phyloP scores from a whole-genome alignment of 495 filamentous ascomycete genomes.

The Pseudoneurospora amorphoporcata region DNA sequence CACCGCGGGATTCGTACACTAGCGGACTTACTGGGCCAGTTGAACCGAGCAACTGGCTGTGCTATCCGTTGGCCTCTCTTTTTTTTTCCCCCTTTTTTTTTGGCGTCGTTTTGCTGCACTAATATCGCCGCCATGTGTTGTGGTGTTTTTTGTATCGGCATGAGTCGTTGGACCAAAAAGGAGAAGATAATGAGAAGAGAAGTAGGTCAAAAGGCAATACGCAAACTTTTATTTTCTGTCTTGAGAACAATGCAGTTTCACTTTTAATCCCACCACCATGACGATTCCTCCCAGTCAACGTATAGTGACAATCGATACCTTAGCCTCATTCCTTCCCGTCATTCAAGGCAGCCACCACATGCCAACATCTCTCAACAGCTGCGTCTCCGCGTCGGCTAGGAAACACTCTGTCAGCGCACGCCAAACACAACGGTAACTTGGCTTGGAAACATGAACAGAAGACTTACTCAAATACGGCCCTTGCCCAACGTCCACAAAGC shows the following conservation, averaged over 20 bases:
- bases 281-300: too few relatives aligned
- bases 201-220: too few relatives aligned
- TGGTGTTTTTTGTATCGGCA: background rate
- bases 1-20: background rate
- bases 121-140: too few relatives aligned
- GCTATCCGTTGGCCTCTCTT: background rate
- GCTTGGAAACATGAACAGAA: background rate
- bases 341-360: background rate
- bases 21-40: background rate
- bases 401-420: background rate
- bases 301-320: too few relatives aligned
- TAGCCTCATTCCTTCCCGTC: too few relatives aligned
- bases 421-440: background rate
- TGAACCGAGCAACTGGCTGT: background rate
- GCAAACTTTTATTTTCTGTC: too few relatives aligned
- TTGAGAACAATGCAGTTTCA: background rate
- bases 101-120: too few relatives aligned
- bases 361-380: background rate
- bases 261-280: background rate
- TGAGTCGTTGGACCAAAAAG: background rate
- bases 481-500: constrained; percentile 77
- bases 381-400: background rate
- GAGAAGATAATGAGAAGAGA: too few relatives aligned
- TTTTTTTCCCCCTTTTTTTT: background rate
- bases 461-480: constrained; percentile 88